Base-by-base conservation (phyloP, 2,329 filamentous ascomycete species). In the Fusarium neocosmosporiellum region DNA sequence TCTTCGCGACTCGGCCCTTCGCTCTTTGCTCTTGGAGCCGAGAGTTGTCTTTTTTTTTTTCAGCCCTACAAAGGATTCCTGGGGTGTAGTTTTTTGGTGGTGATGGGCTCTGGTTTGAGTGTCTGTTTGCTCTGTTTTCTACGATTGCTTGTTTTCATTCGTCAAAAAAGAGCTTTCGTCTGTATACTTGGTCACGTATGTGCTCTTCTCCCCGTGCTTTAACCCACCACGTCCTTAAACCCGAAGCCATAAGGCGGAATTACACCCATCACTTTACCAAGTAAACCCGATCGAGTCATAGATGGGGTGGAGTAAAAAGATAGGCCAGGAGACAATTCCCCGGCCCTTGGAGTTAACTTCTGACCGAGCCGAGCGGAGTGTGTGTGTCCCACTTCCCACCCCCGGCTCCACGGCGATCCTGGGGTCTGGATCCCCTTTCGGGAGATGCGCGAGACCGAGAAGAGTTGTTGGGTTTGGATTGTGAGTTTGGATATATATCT, bases 1-100 rank as follows among this genome's bases (percentile, higher is more conserved):
- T 31, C 3, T 66, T 76, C 75, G 75, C 75, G 72, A 53, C 71
- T 78, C 74, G 75, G 75, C 68, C 63, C 73, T 72, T 73, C 39
- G 57, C 33, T 53, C 63, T 75, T 77, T 71, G 76, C 59, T 75
- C 65, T 68, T 66, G 57, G 48, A 31, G 61, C 60, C 64, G 72
- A 76, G 65, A 69, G 31, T 50, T 18, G 46, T 46, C n/a, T n/a
- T n/a, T n/a, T n/a, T n/a, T n/a, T n/a, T n/a, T n/a, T 24, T 57
- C 59, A 65, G 72, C 70, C 57, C 54, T 69, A 60, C 27, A 50
- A 27, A 50, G 46, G 59, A 29, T 9, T 29, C 10, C 24, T 50
- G 18, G 46, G 14, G 7, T 16, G 58, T 27, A 55, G 57, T 14
- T 20, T 37, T 41, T 36, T 27, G 54, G 34, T 37, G 22, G 18